These are phyloP conservation scores for Aspergillus ruber DNA, from an alignment of 2,329 filamentous ascomycete genomes.

Conservation along the genomic window DNA sequence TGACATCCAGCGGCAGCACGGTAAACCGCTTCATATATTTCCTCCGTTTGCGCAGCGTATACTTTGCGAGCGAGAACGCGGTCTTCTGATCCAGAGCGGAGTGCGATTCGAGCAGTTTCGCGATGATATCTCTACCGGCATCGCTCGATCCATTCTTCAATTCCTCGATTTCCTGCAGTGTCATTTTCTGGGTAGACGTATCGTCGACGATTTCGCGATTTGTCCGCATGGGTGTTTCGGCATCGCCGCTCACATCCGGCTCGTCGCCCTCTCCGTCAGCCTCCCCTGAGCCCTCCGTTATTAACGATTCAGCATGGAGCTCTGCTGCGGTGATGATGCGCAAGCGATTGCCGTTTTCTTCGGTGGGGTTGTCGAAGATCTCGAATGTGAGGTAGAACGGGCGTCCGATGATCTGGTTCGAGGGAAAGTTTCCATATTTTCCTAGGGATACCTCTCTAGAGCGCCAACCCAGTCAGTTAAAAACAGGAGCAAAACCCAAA, in stretches of 20 bases:
- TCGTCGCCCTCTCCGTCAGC: conserved; percentile 33
- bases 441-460: conserved; percentile 75
- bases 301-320: conserved; percentile 69
- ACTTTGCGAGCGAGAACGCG: conserved; percentile 86
- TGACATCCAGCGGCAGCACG: conserved; percentile 74
- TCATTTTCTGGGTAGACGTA: conserved; percentile 65
- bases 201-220: conserved; percentile 61
- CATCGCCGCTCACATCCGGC: conserved; percentile 21
- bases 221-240: conserved; percentile 49
- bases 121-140: conserved; percentile 81
- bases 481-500: conserved; percentile 1
- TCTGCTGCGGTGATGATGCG: conserved; percentile 75
- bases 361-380: conserved; percentile 63
- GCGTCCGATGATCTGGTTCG: conserved; percentile 83
- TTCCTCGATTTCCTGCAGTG: conserved; percentile 63
- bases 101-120: conserved; percentile 87
- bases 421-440: conserved; percentile 86
- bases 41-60: conserved; percentile 86
- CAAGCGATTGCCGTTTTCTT: conserved; percentile 53
- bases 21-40: conserved; percentile 90
- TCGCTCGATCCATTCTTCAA: conserved; percentile 66
- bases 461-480: background rate
- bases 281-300: conserved; percentile 41
- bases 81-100: conserved; percentile 91
- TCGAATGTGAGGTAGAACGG: conserved; percentile 92